These are phyloP conservation scores for Linnemannia hyalina DNA, from an alignment of 192 early-diverging fungal genomes.

Conservation along the genomic window DNA sequence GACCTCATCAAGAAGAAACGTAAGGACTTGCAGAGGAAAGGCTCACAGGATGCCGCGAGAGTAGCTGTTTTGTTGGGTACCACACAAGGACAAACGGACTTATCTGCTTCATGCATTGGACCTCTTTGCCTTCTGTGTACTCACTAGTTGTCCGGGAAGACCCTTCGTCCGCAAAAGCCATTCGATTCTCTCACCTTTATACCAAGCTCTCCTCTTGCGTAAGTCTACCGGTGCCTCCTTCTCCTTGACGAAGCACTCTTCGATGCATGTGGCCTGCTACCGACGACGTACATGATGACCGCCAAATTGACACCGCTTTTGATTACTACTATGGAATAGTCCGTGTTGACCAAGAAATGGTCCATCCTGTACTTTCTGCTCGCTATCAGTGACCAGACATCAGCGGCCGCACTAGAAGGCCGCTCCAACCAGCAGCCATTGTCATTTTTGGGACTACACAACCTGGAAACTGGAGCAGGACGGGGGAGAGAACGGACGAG, in stretches of 20 bases:
- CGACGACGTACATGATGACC: background rate
- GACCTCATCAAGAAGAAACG: conserved; percentile 76
- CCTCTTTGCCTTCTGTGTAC: conserved; percentile 4
- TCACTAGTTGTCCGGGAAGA: conserved; percentile 67
- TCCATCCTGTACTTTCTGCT: conserved; percentile 68
- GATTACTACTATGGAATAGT: conserved; percentile 35
- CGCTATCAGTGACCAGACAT: conserved; percentile 57
- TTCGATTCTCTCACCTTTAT: conserved; percentile 72
- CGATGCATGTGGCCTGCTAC: background rate
- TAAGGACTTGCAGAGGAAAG: conserved; percentile 35
- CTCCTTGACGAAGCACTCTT: background rate
- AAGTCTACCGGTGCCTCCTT: background rate
- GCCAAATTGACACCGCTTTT: background rate
- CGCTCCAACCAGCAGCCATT: conserved; percentile 26
- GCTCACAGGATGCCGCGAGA: background rate
- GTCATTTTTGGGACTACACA: conserved; percentile 49
- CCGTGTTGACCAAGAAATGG: conserved; percentile 68
- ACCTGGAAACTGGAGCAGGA: conserved; percentile 34
- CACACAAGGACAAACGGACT: background rate
- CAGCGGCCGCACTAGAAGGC: conserved; percentile 10
- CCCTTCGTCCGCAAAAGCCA: conserved; percentile 61
- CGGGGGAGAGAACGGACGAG: conserved; percentile 21
- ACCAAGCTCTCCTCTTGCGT: conserved; percentile 66
- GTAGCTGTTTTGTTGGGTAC: background rate
- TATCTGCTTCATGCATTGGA: background rate